phyloP scores from a whole-genome alignment of 768 basidiomycete genomes.

The Fomitopsis serialis region DNA sequence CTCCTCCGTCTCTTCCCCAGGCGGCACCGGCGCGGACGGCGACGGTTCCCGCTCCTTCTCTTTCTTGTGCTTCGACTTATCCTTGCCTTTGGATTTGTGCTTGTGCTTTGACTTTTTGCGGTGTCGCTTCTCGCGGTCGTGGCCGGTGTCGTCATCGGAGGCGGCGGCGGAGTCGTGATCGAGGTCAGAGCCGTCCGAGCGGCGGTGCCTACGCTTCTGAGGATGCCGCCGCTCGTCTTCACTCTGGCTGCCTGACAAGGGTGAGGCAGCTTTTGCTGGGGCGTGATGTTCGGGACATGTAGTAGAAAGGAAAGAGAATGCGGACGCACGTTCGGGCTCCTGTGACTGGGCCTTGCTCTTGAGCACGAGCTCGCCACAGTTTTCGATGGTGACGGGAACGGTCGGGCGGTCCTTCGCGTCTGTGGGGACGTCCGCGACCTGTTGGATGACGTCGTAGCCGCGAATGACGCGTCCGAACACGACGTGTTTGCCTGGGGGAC shows the following conservation, averaged over 20 bases:
- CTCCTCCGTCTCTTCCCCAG: slow-evolving; percentile 55
- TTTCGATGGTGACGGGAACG: slow-evolving; percentile 59
- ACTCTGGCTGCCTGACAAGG: slow-evolving; percentile 1
- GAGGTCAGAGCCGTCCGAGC: not conserved
- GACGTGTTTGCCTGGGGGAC: slow-evolving; percentile 50
- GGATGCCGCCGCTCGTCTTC: slow-evolving; percentile 13
- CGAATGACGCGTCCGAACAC: slow-evolving; percentile 46
- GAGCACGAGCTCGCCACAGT: slow-evolving; percentile 83
- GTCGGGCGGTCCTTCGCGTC: slow-evolving; percentile 75
- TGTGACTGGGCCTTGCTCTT: slow-evolving; percentile 32
- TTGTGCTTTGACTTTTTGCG: slow-evolving; percentile 22
- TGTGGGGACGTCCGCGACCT: slow-evolving; percentile 57
- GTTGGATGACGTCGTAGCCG: slow-evolving; percentile 55
- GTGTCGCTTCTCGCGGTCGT: slow-evolving; percentile 20
- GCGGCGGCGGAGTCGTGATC: slow-evolving; percentile 2
- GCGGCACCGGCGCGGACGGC: not conserved
- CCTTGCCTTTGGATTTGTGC: slow-evolving; percentile 7
- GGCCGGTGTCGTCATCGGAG: slow-evolving; percentile 3
- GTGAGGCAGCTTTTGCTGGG: slow-evolving; percentile 11
- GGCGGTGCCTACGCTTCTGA: slow-evolving; percentile 8
- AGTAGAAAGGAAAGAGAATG: not conserved
- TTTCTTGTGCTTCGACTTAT: slow-evolving; percentile 5
- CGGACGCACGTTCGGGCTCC: slow-evolving; percentile 14
- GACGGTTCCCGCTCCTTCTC: not conserved
- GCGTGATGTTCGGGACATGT: slow-evolving; percentile 6